Percentiles rank a stretch among this genome's conserved stretches.
These are phyloP conservation scores for Avena eriantha DNA, from an alignment of 176 grass and related monocot species.

Conservation along the genomic window DNA sequence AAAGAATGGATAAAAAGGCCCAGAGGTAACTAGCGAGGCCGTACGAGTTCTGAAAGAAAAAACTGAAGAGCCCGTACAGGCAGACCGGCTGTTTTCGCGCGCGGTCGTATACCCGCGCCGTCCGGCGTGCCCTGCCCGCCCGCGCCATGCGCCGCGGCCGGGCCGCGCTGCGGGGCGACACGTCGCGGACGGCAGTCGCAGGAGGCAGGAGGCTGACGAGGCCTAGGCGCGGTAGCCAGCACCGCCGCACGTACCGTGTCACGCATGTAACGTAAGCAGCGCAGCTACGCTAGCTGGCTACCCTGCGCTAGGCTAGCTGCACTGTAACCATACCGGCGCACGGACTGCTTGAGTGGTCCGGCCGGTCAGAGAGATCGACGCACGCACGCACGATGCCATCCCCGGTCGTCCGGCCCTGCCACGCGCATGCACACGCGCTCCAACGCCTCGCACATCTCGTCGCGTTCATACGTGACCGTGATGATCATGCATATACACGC, in stretches of 20 bases:
- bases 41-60: too few relatives aligned
- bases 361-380: neutral
- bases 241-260: neutral
- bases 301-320: neutral
- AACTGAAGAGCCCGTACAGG: too few relatives aligned
- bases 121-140: too few relatives aligned
- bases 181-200: conserved; percentile 1
- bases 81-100: too few relatives aligned
- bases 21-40: too few relatives aligned
- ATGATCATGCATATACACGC: neutral
- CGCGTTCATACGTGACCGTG: neutral
- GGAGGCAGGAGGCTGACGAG: conserved; percentile 19
- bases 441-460: neutral
- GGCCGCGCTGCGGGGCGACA: conserved; percentile 26
- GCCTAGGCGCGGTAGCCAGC: conserved; percentile 28
- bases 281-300: neutral
- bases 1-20: too few relatives aligned
- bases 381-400: neutral
- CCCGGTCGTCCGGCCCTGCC: too few relatives aligned
- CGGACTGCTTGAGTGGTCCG: neutral
- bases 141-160: neutral
- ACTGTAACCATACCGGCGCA: conserved; percentile 46
- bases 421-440: too few relatives aligned
- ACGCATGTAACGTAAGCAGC: neutral
- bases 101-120: too few relatives aligned